These are phyloP conservation scores for Peronospora tabacina DNA, from an alignment of 352 stramenopile genomes.

Conservation along the genomic window DNA sequence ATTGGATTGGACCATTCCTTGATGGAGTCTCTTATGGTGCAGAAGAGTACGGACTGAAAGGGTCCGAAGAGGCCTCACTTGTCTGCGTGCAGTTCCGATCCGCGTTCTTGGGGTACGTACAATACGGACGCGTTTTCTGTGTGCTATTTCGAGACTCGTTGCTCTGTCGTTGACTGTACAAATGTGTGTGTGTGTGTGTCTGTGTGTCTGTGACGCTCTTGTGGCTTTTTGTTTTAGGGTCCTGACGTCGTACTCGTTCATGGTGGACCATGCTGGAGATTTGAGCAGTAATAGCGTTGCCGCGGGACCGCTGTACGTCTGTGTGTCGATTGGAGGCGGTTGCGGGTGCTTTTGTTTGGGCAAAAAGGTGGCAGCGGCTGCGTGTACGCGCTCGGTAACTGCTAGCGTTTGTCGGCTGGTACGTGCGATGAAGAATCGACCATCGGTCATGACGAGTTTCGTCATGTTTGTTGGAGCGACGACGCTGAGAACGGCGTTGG, in stretches of 20 bases:
- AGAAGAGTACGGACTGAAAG: slow-evolving; percentile 37
- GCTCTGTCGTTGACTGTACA: no score
- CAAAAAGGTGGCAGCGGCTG: slow-evolving; percentile 21
- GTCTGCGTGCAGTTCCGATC: slow-evolving; percentile 63
- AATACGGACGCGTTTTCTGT: background rate
- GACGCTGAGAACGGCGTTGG: slow-evolving; percentile 37
- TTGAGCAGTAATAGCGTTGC: slow-evolving; percentile 37
- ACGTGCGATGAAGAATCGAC: slow-evolving; percentile 17
- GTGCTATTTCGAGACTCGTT: no score
- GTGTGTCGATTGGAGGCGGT: slow-evolving; percentile 36
- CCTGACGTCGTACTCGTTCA: slow-evolving; percentile 86
- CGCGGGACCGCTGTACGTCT: slow-evolving; percentile 56
- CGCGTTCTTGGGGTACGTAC: slow-evolving; percentile 59
- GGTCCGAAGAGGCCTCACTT: slow-evolving; percentile 17
- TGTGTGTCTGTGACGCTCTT: background rate
- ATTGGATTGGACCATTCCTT: slow-evolving; percentile 67
- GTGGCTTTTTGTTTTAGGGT: slow-evolving; percentile 34
- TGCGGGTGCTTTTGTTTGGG: slow-evolving; percentile 55
- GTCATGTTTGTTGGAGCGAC: slow-evolving; percentile 35
- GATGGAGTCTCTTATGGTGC: slow-evolving; percentile 64
- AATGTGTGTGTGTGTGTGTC: no score
- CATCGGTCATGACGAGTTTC: slow-evolving; percentile 30
- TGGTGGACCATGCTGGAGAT: slow-evolving; percentile 78
- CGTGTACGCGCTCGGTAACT: slow-evolving; percentile 13
- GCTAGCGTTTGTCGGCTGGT: slow-evolving; percentile 8